Evolutionary conservation across 2,329 filamentous ascomycete species (phyloP), one percentile per base, ranked within the genome.

Genomic region (Talaromyces sp.): DNA sequence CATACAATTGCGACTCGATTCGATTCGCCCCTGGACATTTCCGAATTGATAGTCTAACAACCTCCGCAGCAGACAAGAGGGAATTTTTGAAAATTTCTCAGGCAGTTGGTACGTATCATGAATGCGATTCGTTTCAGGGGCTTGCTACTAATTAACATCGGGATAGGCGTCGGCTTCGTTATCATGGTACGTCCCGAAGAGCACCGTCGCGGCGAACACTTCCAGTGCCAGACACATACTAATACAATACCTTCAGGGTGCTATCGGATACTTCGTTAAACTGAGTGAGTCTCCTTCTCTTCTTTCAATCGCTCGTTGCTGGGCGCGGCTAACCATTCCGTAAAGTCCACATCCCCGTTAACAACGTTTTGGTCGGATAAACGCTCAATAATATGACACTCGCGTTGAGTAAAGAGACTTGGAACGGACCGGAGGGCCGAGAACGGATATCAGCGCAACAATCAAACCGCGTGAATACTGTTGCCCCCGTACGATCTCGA

Each of bases 11-110:
- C 48, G 48, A 33, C 8, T 41, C 13, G 14, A 41, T 41, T 10
- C 48, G 27, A 52, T 33, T 56, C n/a, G 43, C 39, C n/a, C 37
- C 31, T 41, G 50, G 19, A n/a, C 37, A 13, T 41, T 39, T 27
- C 3, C 11, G 16, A 31, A 13, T 45, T 31, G 14, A 45, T 43
- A 22, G 22, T 54, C 69, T 70, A 60, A 70, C 68, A 52, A 22
- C 64, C 74, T 69, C 71, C 65, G 58, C 69, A 86, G 84, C 84
- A 72, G 84, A 86, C 75, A 82, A 82, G 74, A 80, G 83, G 70
- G 84, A 87, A 75, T 86, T 87, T 74, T 80, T 86, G 71, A 86
- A 86, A 75, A 86, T 87, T 74, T 83, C 82, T 69, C 84, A 87
- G 76, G 84, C 62, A 16, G 61, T 66, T 13, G 62, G 61, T 64